Evolutionary conservation across 768 basidiomycete genomes (phyloP), one percentile per base, ranked within the genome.

Genomic region (Tulasnella sp.): DNA sequence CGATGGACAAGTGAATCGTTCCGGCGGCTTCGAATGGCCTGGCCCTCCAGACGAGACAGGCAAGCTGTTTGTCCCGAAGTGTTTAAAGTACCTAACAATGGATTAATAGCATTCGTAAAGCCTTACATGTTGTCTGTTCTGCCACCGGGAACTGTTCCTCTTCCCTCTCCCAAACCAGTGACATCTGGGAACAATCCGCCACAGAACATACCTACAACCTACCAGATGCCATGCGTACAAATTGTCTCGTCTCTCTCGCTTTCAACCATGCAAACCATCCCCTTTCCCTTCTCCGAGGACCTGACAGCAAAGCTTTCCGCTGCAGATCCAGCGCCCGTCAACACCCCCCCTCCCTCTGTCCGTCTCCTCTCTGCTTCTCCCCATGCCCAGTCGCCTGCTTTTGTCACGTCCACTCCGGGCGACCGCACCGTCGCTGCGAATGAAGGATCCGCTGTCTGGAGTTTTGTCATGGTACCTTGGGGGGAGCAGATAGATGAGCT

Each of bases 401-500:
- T 79, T 62, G 68, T 86, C 32, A 66, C 86, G 3, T 81, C 82
- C 2, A 86, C 86, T 0, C 88, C 90, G 0, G 77, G 74, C 2
- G 92, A 94, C 61, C 80, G 81, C 58, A 69, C 77, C 2, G 70
- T 78, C 0, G 79, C 82, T 2, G 67, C 79, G 4, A 68, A 75
- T 1, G 83, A 91, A 62, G 90, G 91, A 2, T 84, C 81, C 59
- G 76, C 79, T 1, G 73, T 97, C 60, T 94, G 90, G 90, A 73
- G 74, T 29, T 72, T 93, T 48, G 61, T 65, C 6, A 83, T 91
- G 76, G 78, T 75, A 61, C 70, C 82, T 0, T 86, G 90, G 83
- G 75, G 78, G 5, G 78, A 82, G 19, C 88, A 94, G 63, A 75
- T 96, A 14, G 89, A 94, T 61, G 88, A 93, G 63, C 75, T 94